These are phyloP conservation scores for Yarrowia sp. DNA, from an alignment of 805 yeast genomes.

Conservation along the genomic window DNA sequence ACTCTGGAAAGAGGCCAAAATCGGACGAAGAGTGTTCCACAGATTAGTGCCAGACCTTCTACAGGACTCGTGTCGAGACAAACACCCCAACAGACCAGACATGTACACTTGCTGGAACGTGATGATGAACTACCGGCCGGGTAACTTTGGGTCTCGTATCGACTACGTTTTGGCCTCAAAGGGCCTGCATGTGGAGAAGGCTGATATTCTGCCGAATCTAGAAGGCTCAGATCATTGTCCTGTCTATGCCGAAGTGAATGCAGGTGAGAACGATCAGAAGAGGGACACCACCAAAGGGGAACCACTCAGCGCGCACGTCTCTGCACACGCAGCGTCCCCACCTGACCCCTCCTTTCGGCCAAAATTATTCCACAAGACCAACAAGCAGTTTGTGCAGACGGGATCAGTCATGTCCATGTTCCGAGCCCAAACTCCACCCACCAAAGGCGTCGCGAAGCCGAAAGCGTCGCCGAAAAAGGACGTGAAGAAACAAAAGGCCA, in stretches of 20 bases:
- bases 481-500: constrained; percentile 19
- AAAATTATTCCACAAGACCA: constrained; percentile 8
- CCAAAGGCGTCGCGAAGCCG: constrained; percentile 11
- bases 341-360: neutral
- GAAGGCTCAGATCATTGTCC: constrained; percentile 97
- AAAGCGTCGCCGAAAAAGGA: neutral
- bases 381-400: constrained; percentile 4
- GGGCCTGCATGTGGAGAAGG: constrained; percentile 53
- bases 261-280: too few relatives aligned
- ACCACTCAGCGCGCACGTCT: too few relatives aligned
- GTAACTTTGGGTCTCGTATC: constrained; percentile 86
- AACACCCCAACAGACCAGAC: constrained; percentile 63
- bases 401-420: constrained; percentile 26
- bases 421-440: constrained; percentile 1
- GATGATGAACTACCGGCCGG: constrained; percentile 72
- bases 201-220: constrained; percentile 69
- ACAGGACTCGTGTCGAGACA: constrained; percentile 48
- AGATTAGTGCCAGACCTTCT: constrained; percentile 41
- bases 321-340: too few relatives aligned
- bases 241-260: constrained; percentile 67
- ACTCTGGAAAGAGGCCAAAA: constrained; percentile 53
- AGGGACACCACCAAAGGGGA: too few relatives aligned
- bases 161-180: constrained; percentile 71
- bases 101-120: constrained; percentile 96
- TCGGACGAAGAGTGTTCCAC: constrained; percentile 58